Evolutionary conservation across 176 grass and related monocot species (phyloP).

Genomic region (Urochloa ruziziensis): DNA sequence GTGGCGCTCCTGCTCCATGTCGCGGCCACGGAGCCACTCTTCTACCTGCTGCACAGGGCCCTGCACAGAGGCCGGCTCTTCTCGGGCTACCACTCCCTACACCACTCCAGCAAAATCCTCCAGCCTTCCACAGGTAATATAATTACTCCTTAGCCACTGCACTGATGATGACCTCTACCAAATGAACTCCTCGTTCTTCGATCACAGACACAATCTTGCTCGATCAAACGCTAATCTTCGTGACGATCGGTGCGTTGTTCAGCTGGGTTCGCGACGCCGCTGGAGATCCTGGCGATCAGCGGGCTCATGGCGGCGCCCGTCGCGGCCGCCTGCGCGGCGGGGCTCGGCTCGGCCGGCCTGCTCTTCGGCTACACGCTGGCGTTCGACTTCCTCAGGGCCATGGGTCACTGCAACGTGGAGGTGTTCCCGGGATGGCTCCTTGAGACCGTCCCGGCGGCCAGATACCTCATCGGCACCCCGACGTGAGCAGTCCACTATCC

Average conservation of each 20-base stretch:
- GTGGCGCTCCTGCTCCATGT: slow-evolving; percentile 52
- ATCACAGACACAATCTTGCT: not conserved
- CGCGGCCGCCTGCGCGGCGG: slow-evolving; percentile 38
- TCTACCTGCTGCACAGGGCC: slow-evolving; percentile 53
- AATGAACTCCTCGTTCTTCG: not conserved
- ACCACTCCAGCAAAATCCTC: slow-evolving; percentile 51
- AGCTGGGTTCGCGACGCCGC: slow-evolving; percentile 60
- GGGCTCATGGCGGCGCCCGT: slow-evolving; percentile 52
- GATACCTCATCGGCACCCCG: slow-evolving; percentile 57
- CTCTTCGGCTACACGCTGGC: slow-evolving; percentile 48
- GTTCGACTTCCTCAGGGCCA: slow-evolving; percentile 61
- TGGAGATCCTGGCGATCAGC: slow-evolving; percentile 46
- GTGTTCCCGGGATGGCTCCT: slow-evolving; percentile 38
- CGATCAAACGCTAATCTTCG: not conserved
- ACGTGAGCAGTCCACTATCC: slow-evolving; percentile 29
- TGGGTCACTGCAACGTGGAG: slow-evolving; percentile 68
- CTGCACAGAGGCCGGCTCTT: slow-evolving; percentile 47
- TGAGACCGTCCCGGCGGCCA: slow-evolving; percentile 31
- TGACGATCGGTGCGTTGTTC: not conserved
- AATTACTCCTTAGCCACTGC: too few relatives aligned
- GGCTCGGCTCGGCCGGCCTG: slow-evolving; percentile 39
- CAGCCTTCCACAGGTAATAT: slow-evolving; percentile 48
- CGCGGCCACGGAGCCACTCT: slow-evolving; percentile 44
- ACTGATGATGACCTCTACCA: too few relatives aligned
- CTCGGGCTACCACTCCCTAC: slow-evolving; percentile 44